phyloP scores from a whole-genome alignment of 2,329 filamentous ascomycete genomes.

The Tolypocladium capitatum region DNA sequence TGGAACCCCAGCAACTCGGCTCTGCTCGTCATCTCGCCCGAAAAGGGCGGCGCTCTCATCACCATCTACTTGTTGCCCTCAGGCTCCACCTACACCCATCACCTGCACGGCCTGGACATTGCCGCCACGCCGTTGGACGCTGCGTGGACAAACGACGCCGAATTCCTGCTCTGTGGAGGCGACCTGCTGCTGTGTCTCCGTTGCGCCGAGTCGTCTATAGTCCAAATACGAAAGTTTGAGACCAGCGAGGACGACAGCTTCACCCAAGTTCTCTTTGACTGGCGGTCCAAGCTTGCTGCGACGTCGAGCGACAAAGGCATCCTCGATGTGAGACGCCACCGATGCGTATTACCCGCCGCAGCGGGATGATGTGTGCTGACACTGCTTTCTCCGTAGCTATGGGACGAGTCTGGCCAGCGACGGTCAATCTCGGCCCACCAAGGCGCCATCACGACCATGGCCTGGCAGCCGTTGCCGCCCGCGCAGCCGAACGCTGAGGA shows the following conservation, averaged over 20 bases:
- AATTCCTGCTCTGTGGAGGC: slow-evolving; percentile 47
- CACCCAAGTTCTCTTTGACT: slow-evolving; percentile 43
- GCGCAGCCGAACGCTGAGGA: slow-evolving; percentile 25
- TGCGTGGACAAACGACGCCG: slow-evolving; percentile 43
- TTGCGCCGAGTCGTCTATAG: slow-evolving; percentile 33
- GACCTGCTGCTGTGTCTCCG: slow-evolving; percentile 36
- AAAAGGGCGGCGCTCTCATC: slow-evolving; percentile 39
- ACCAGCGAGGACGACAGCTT: slow-evolving; percentile 40
- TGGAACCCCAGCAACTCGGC: slow-evolving; percentile 45
- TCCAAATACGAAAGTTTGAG: slow-evolving; percentile 33
- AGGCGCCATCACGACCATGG: slow-evolving; percentile 42
- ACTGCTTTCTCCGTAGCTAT: slow-evolving; percentile 26
- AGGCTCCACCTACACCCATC: slow-evolving; percentile 32
- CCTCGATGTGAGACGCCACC: slow-evolving; percentile 39
- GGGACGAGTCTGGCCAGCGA: slow-evolving; percentile 39
- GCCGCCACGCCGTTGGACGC: slow-evolving; percentile 40
- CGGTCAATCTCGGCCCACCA: slow-evolving; percentile 46
- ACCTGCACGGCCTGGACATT: slow-evolving; percentile 36
- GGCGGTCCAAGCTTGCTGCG: slow-evolving; percentile 37
- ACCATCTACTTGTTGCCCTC: slow-evolving; percentile 37
- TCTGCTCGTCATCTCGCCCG: slow-evolving; percentile 44
- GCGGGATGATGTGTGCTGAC: background rate
- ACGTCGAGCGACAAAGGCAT: slow-evolving; percentile 47
- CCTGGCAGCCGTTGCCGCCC: slow-evolving; percentile 42
- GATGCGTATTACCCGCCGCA: too few species aligned